These are phyloP conservation scores for Diaporthe helianthi DNA, from an alignment of 2,329 filamentous ascomycete species.

Conservation along the genomic window DNA sequence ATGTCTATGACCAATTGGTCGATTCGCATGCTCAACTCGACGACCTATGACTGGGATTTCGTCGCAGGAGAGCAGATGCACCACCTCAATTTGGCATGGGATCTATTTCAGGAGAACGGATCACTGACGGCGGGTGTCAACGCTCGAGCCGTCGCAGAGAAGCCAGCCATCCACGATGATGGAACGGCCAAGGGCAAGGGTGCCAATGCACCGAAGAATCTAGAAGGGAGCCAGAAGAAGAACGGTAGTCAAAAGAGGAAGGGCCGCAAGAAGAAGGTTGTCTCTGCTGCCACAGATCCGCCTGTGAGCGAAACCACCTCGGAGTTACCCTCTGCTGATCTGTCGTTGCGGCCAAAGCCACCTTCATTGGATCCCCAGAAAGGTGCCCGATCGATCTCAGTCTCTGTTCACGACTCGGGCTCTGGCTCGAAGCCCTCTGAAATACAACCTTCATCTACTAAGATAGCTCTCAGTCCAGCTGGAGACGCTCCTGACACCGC, in stretches of 20 bases:
- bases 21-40: constrained; percentile 26
- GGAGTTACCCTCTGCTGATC: constrained; percentile 10
- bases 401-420: background rate
- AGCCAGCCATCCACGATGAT: background rate
- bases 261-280: constrained; percentile 21
- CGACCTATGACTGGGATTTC: constrained; percentile 12
- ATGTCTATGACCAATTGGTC: constrained; percentile 31
- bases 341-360: background rate
- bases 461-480: background rate
- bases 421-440: background rate
- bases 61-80: background rate
- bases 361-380: background rate
- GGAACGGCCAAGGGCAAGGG: background rate
- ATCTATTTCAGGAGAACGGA: background rate
- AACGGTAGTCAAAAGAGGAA: constrained; percentile 32
- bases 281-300: background rate
- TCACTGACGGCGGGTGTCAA: constrained; percentile 12
- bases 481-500: background rate
- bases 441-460: background rate
- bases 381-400: background rate
- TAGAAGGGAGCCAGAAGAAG: background rate
- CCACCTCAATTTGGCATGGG: constrained; percentile 27
- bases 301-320: background rate
- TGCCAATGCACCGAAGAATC: background rate
- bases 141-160: background rate